Base-by-base conservation (phyloP, 768 basidiomycete species). In the Chalciporus piperatus region DNA sequence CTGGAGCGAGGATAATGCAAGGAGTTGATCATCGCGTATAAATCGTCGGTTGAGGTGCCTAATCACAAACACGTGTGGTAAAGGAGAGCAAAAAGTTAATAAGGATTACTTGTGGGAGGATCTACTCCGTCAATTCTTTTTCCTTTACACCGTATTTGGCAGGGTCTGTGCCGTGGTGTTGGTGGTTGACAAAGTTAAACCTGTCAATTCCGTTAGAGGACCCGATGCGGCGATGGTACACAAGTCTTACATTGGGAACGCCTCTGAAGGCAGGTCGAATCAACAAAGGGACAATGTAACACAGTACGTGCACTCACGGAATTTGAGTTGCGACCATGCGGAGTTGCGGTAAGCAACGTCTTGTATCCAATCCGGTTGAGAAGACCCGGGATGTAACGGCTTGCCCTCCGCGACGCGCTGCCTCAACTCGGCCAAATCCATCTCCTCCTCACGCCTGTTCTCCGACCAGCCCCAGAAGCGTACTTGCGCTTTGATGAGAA, bases 381-480 rank as follows among this genome's bases (percentile, higher is more conserved):
- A 77, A 11, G 89, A 92, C 63, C 85, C 78, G 52, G 95, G 94
- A 63, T 96, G 90, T 45, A 98, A 69, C 10, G 94, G 84, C 71
- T 92, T 84, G 50, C 95, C 95, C 53, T 86, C 81, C 59, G 72
- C 72, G 3, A 83, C 87, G 20, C 82, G 83, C 56, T 88, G 82
- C 41, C 80, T 82, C 40, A 98, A 75, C 69, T 98, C 96, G 14
- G 75, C 76, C 37, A 84, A 63, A 66, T 98, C 96, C 70, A 75
- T 77, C 45, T 81, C 81, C 58, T 88, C 81, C 69, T 98, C 96
- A 14, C 81, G 77, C 57, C 82, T 80, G 72, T 96, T 96, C 72
- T 96, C 92, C 6, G 82, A 73, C 92, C 92, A 95, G 46, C 92
- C 92, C 91, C 90, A 94, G 76, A 96, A 91, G n/a, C 92, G 92